Percentiles rank a stretch among this genome's conserved stretches.
phyloP scores from a whole-genome alignment of 2,329 filamentous ascomycete species.

The Paecilomyces variotii region DNA sequence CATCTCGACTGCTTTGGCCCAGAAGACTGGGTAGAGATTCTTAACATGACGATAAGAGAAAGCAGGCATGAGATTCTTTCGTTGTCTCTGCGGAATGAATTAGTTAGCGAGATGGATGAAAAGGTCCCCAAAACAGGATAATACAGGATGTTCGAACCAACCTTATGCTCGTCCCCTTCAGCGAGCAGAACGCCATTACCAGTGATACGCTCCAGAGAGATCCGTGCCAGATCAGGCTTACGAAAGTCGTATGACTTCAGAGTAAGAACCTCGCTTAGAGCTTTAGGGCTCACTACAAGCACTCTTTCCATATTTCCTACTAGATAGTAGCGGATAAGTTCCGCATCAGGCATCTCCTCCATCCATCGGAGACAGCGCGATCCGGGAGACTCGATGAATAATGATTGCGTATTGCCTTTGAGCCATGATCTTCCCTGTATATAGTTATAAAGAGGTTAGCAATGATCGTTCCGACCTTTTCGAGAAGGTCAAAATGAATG shows the following conservation, averaged over 20 bases:
- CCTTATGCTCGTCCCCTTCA: slow-evolving; percentile 85
- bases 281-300: slow-evolving; percentile 55
- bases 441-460: neutral
- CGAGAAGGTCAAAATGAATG: neutral
- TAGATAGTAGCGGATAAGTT: slow-evolving; percentile 59
- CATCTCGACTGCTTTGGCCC: slow-evolving; percentile 65
- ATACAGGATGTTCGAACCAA: slow-evolving; percentile 8
- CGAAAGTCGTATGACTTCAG: slow-evolving; percentile 62
- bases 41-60: slow-evolving; percentile 84
- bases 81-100: slow-evolving; percentile 40
- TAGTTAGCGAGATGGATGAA: neutral
- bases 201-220: slow-evolving; percentile 26
- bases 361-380: slow-evolving; percentile 42
- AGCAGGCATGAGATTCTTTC: slow-evolving; percentile 71
- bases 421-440: slow-evolving; percentile 33
- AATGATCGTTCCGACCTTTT: neutral
- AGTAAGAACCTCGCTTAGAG: slow-evolving; percentile 61
- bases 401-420: slow-evolving; percentile 36
- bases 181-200: slow-evolving; percentile 55
- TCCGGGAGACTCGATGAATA: slow-evolving; percentile 34
- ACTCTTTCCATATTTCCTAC: slow-evolving; percentile 57
- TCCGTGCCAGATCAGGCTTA: slow-evolving; percentile 49
- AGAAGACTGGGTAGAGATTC: slow-evolving; percentile 76
- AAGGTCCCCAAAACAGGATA: neutral
- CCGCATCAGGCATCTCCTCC: slow-evolving; percentile 56